These are phyloP conservation scores for Vigna unguiculata DNA, from an alignment of 306 rosid species.

Conservation along the genomic window DNA sequence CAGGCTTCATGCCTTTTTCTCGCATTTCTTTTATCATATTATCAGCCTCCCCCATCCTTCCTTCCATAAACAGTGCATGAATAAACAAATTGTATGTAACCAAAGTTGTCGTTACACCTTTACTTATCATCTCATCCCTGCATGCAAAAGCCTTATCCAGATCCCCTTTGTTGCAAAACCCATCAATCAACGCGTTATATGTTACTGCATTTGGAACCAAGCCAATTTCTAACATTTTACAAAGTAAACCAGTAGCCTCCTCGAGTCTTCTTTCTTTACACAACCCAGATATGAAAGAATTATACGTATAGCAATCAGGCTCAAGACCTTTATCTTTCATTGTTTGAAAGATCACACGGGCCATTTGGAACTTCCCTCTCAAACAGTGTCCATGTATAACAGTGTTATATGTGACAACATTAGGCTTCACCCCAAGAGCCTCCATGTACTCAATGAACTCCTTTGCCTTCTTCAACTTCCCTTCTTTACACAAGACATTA, in stretches of 20 bases:
- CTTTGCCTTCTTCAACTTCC: slow-evolving; percentile 80
- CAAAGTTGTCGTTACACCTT: slow-evolving; percentile 62
- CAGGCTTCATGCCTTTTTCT: slow-evolving; percentile 66
- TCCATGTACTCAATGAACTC: slow-evolving; percentile 79
- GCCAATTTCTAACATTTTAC: slow-evolving; percentile 60
- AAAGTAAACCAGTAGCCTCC: slow-evolving; percentile 66
- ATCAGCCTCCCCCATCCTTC: slow-evolving; percentile 65
- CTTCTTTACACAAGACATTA: slow-evolving; percentile 84
- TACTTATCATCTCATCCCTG: slow-evolving; percentile 71
- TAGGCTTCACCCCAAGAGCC: slow-evolving; percentile 62
- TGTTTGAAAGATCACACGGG: slow-evolving; percentile 49
- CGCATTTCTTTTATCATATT: slow-evolving; percentile 66
- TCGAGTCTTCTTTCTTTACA: slow-evolving; percentile 70
- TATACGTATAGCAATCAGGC: slow-evolving; percentile 75
- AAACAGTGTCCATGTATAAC: slow-evolving; percentile 70
- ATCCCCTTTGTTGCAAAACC: slow-evolving; percentile 74
- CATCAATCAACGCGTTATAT: slow-evolving; percentile 80
- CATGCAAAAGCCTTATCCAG: slow-evolving; percentile 70
- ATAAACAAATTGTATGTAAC: slow-evolving; percentile 82
- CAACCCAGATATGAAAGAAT: slow-evolving; percentile 68
- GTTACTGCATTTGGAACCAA: slow-evolving; percentile 70
- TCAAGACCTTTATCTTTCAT: slow-evolving; percentile 67
- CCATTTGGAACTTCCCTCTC: slow-evolving; percentile 63
- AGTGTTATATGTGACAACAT: slow-evolving; percentile 76
- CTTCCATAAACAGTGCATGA: slow-evolving; percentile 82